Evolutionary conservation across 768 basidiomycete genomes (phyloP), one percentile per base, ranked within the genome.

Genomic region (Tubosaeta sp.): DNA sequence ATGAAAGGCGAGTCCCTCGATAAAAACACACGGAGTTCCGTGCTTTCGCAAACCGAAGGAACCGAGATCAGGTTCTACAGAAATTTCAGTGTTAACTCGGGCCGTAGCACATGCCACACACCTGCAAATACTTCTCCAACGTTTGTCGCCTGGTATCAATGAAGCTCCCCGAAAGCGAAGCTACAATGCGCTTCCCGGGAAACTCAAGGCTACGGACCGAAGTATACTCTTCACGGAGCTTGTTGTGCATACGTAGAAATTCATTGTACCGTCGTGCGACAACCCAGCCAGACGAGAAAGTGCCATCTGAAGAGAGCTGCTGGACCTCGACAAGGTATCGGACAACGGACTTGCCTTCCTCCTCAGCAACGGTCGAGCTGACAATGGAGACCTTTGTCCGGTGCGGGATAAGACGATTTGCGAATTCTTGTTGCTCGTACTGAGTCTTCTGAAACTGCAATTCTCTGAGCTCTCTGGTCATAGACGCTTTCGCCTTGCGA

Each of bases 221-320:
- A 9, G 72, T 67, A 60, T 86, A 86, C 40, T 82, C 80, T 43
- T 96, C 96, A 52, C 84, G 80, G 45, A 99, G 71, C 52, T 86
- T 85, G 61, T 83, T 87, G 63, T 96, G 90, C 78, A 97, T 86
- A 48, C 79, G 85, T 55, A 87, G 78, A 66, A 99, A 99, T 63
- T 98, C 94, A 67, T 94, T 96, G 69, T 96, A 99, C 53, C 96
- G 75, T 57, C 94, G 75, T 9, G 93, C 90, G 7, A 97, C 85
- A 29, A 94, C 86, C 96, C 96, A 99, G 0, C 90, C 92, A 0
- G 88, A 87, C 3, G 83, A 74, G 65, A 88, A 85, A 35, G 76
- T 80, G 8, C 88, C 91, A 61, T 94, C 90, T 0, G 71, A 69
- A n/a, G 80, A 85, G 27, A 91, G 74, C 57, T 96, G 94, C 64